Base-by-base conservation (phyloP, 2,329 filamentous ascomycete species). In the Diplodia intermedia region DNA sequence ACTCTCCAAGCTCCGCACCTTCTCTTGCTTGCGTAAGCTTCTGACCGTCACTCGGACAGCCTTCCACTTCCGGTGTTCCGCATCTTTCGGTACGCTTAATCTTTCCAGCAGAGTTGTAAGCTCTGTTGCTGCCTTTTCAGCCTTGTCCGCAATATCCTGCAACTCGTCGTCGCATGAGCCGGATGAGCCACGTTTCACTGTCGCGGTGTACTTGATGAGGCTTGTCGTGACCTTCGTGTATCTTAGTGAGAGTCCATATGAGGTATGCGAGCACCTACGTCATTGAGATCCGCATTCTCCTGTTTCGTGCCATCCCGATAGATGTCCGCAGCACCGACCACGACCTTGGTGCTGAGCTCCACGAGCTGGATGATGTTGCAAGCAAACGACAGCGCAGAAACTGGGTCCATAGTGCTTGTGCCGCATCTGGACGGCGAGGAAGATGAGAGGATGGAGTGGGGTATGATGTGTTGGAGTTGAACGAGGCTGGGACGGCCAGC, bases 281-380 rank as follows among this genome's bases (percentile, higher is more conserved):
- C 56, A n/a, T 43, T 43, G 20, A 60, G 36, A 6, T 47, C 38
- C 20, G 23, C 33, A n/a, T 47, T 47, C 14, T 60, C 56, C 11
- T 29, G 23, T 2, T 29, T 43, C 6, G 14, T 26, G 6, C 23
- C 33, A 4, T 60, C 56, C 2, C 15, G 11, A 26, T 60, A 47
- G 20, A 47, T 20, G 23, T 60, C 56, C 8, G 20, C 20, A 4
- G 56, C 38, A 15, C 56, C 56, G 20, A 60, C 18, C 18, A 47
- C 23, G 38, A 60, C 36, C 15, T 60, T 60, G 38, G 36, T 60
- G 38, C 56, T 60, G 38, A 60, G 9, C 14, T 60, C 36, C 1
- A 60, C 38, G 23, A 47, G 56, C 8, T 60, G 56, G 23, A 60
- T 20, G 23, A 60, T 20, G 8, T 47, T 47, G 18, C 38, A 47